Conservation (phyloP, 2,329 filamentous ascomycete species). For the Fusarium torreyae region DNA sequence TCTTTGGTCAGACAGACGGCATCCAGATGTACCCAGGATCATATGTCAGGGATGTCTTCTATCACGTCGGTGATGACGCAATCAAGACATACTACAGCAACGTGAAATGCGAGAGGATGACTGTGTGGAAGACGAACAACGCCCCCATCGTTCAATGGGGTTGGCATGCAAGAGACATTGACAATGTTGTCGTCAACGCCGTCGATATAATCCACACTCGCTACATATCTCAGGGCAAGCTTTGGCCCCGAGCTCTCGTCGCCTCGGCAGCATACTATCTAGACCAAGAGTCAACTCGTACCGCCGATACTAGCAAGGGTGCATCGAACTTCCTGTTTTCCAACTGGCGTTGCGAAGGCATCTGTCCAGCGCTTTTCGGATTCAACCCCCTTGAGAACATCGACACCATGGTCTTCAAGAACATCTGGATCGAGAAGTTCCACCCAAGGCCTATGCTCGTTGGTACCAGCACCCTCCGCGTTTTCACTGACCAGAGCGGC, state of each 20-base stretch:
- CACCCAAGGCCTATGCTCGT: background rate
- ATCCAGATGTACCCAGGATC: background rate
- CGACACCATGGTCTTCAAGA: background rate
- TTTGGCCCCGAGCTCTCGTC: background rate
- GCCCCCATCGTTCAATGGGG: background rate
- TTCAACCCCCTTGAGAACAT: constrained; percentile 40
- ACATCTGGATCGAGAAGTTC: background rate
- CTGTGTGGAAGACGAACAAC: background rate
- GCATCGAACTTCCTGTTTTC: constrained; percentile 32
- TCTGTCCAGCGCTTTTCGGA: constrained; percentile 36
- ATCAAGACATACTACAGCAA: background rate
- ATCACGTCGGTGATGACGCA: background rate
- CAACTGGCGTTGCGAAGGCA: constrained; percentile 40
- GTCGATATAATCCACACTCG: background rate
- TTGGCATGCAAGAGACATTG: background rate
- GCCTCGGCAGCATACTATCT: constrained; percentile 10
- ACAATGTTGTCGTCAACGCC: background rate
- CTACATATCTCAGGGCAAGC: background rate
- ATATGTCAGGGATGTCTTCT: background rate
- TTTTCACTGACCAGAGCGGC: too few species aligned
- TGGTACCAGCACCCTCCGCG: too few species aligned
- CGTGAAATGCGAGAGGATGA: background rate
- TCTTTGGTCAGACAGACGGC: background rate
- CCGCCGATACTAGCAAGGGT: constrained; percentile 24
- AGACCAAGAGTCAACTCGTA: constrained; percentile 20